phyloP scores from a whole-genome alignment of 169 alveolate species.

The Plasmodium adleri region DNA sequence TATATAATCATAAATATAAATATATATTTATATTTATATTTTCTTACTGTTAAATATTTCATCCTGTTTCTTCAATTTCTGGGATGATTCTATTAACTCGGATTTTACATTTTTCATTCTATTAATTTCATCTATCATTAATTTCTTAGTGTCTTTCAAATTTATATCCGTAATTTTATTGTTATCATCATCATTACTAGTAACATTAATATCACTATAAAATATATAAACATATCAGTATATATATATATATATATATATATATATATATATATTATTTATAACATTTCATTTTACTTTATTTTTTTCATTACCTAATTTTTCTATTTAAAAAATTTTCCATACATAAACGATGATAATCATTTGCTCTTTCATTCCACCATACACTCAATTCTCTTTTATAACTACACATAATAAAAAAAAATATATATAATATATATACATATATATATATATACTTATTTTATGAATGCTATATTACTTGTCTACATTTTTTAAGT shows the following conservation, averaged over 20 bases:
- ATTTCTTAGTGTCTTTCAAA: conserved; percentile 70
- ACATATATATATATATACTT: neutral
- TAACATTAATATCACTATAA: conserved; percentile 7
- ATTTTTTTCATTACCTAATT: conserved; percentile 19
- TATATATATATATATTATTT: neutral
- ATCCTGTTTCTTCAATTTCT: conserved; percentile 65
- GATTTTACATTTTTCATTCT: conserved; percentile 70
- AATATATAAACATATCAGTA: neutral
- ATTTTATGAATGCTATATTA: neutral
- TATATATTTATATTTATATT: conserved; percentile 1
- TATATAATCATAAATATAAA: neutral
- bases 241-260: conserved; percentile 2
- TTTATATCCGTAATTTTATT: conserved; percentile 8
- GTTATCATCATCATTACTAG: neutral
- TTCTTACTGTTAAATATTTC: conserved; percentile 61
- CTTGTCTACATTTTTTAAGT: conserved; percentile 45
- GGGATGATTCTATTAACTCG: conserved; percentile 62
- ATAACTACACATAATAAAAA: conserved; percentile 4
- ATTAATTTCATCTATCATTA: conserved; percentile 71
- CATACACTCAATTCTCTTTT: conserved; percentile 49
- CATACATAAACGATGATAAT: conserved; percentile 69
- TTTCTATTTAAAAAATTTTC: conserved; percentile 23
- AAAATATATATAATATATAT: neutral
- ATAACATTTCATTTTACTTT: neutral
- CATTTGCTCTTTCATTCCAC: conserved; percentile 48